These are phyloP conservation scores for Hortiboletus campestris DNA, from an alignment of 768 basidiomycete genomes.

Conservation along the genomic window DNA sequence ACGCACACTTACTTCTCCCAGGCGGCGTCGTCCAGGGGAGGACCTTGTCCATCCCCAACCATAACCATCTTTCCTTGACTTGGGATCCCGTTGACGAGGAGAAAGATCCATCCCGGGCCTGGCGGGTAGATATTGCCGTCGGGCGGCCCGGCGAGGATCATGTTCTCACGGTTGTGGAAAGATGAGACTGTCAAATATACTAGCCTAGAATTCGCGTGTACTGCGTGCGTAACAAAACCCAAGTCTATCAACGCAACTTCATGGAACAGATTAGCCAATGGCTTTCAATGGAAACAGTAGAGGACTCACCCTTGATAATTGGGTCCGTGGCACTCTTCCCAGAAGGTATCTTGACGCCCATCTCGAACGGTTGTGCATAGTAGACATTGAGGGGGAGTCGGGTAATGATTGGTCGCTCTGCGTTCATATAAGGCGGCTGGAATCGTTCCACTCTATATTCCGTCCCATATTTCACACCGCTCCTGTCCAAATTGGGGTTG, in stretches of 20 bases:
- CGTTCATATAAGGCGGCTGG: slow-evolving; percentile 75
- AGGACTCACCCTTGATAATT: slow-evolving; percentile 49
- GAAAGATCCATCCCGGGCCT: slow-evolving; percentile 74
- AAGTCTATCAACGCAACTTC: slow-evolving; percentile 77
- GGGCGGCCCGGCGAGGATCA: slow-evolving; percentile 66
- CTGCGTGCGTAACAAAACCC: slow-evolving; percentile 76
- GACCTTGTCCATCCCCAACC: slow-evolving; percentile 64
- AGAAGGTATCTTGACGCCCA: slow-evolving; percentile 44
- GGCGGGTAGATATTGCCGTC: slow-evolving; percentile 69
- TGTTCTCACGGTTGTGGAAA: slow-evolving; percentile 40
- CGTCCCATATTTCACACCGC: slow-evolving; percentile 69
- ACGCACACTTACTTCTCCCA: slow-evolving; percentile 51
- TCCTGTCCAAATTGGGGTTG: slow-evolving; percentile 80
- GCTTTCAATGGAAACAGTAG: background rate
- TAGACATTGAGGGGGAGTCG: slow-evolving; percentile 36
- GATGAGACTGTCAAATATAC: slow-evolving; percentile 58
- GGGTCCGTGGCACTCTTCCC: slow-evolving; percentile 33
- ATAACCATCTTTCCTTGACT: slow-evolving; percentile 62
- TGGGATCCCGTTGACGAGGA: slow-evolving; percentile 66
- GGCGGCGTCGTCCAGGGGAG: slow-evolving; percentile 55
- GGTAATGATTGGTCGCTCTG: slow-evolving; percentile 53
- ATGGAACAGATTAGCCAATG: slow-evolving; percentile 7
- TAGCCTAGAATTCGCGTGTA: slow-evolving; percentile 73
- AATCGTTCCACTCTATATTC: slow-evolving; percentile 90
- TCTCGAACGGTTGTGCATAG: slow-evolving; percentile 45